phyloP scores from a whole-genome alignment of 345 rosid genomes.

The Laguncularia racemosa region DNA sequence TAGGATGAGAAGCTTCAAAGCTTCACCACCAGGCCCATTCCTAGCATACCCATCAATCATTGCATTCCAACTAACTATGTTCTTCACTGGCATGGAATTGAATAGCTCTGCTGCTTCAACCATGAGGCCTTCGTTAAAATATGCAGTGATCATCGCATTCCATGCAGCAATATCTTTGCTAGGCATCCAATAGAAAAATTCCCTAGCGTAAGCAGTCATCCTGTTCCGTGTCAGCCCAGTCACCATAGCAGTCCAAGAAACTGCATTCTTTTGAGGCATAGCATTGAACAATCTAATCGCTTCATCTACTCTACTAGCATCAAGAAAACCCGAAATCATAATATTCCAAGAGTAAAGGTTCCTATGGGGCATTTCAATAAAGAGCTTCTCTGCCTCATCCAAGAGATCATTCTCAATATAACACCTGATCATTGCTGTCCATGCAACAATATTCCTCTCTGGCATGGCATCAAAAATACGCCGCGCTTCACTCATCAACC shows the following conservation, averaged over 20 bases:
- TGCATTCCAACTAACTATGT: conserved; percentile 30
- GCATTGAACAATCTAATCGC: conserved; percentile 27
- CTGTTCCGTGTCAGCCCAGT: conserved; percentile 28
- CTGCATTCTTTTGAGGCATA: conserved; percentile 29
- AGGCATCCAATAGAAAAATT: conserved; percentile 26
- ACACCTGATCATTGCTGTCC: conserved; percentile 37
- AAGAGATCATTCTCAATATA: conserved; percentile 22
- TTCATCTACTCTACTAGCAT: conserved; percentile 13
- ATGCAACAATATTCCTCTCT: conserved; percentile 30
- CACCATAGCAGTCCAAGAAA: conserved; percentile 34
- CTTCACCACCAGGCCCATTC: conserved; percentile 25
- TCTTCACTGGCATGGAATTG: conserved; percentile 21
- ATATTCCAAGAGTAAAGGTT: conserved; percentile 30
- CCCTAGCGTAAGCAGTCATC: conserved; percentile 21
- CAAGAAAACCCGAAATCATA: conserved; percentile 30
- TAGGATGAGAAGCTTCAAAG: conserved; percentile 18
- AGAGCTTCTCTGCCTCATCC: conserved; percentile 26
- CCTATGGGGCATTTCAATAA: conserved; percentile 22
- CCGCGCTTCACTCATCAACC: conserved; percentile 31
- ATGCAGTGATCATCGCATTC: conserved; percentile 36
- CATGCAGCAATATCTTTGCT: conserved; percentile 24
- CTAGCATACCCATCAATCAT: conserved; percentile 33
- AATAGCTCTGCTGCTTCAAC: conserved; percentile 25
- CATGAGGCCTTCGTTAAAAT: conserved; percentile 19
- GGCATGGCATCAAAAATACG: conserved; percentile 26